A percentile compares a stretch with the other conserved stretches of the same genome.
phyloP scores from a whole-genome alignment of 345 rosid species.

The Iberis pinnata region DNA sequence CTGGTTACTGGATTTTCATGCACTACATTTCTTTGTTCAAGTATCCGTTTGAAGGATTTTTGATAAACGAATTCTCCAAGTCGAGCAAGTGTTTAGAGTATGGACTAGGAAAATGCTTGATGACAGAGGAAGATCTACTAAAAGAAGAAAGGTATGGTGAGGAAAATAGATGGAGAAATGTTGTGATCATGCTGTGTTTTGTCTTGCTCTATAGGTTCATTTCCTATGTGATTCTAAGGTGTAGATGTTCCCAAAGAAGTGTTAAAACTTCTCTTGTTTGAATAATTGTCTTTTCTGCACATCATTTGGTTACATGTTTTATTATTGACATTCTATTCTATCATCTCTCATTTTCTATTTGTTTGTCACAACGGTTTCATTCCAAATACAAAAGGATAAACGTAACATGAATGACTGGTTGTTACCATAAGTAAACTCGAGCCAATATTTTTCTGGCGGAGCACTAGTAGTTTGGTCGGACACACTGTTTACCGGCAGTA shows the following conservation, averaged over 20 bases:
- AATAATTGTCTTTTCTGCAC: conserved; percentile 30
- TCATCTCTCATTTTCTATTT: too few species aligned
- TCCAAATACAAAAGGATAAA: too few species aligned
- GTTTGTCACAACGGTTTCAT: too few species aligned
- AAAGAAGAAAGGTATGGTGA: conserved; percentile 73
- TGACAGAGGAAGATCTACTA: conserved; percentile 61
- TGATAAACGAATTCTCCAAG: conserved; percentile 81
- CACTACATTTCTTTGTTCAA: conserved; percentile 83
- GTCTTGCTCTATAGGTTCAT: conserved; percentile 71
- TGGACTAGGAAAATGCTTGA: conserved; percentile 55
- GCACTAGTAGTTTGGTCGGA: too few species aligned
- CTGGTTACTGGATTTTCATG: conserved; percentile 89
- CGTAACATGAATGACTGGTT: too few species aligned
- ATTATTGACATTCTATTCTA: conserved; percentile 36
- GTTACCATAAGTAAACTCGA: too few species aligned
- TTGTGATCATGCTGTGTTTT: conserved; percentile 63
- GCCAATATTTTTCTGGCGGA: too few species aligned
- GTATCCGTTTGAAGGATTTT: conserved; percentile 93
- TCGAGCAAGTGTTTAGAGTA: conserved; percentile 69
- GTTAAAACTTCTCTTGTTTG: conserved; percentile 28
- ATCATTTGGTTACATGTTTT: conserved; percentile 22
- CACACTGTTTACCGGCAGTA: too few species aligned
- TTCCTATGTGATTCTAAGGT: conserved; percentile 68
- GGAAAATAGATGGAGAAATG: conserved; percentile 60
- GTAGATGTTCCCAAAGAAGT: conserved; percentile 58